Evolutionary conservation across 1,139 yeast genomes (phyloP), one percentile per base, ranked within the genome.

Genomic region (Groenewaldozyma auringiensis): DNA sequence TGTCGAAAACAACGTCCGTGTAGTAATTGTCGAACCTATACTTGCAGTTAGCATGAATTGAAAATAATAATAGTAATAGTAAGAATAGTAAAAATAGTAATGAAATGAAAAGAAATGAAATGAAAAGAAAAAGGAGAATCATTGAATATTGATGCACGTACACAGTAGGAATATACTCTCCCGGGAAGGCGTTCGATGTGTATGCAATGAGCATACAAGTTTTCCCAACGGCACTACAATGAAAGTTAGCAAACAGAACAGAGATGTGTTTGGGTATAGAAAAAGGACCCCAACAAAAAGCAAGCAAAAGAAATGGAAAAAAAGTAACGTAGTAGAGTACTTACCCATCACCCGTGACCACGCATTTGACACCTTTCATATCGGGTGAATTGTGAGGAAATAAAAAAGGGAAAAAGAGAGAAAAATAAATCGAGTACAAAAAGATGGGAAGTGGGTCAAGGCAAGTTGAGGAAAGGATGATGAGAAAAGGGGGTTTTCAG

Each of bases 151-250:
- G 4, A 29, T 33, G 22, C 17, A 58, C 68, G 47, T 60, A 65
- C 57, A 85, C 94, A 0, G 97, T 89, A 46, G 97, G 97, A 51
- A 89, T 86, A 64, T 89, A 89, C 66, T 89, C 97, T 58, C 85
- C 86, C 3, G 96, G 97, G 67, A 89, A 89, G 43, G 94, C 87
- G 66, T 86, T 86, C 50, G 96, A 87, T 41, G 96, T 88, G 68
- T 89, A 89, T 42, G 94, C 81, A 57, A 87, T 87, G 53, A 87
- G 75, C 54, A 87, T 74, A 63, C 95, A 87, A 6, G 96, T 87
- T 65, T 87, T 87, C 64, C 97, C 97, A 42, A 89, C 96, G 45
- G 96, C 96, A 67, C 82, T 69, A 33, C 20, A 45, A n/a, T n/a
- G n/a, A n/a, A 61, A 41, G 45, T 40, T 34, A 40, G 40, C 21